These are phyloP conservation scores for Aphanocladium album DNA, from an alignment of 2,329 filamentous ascomycete species.

Conservation along the genomic window DNA sequence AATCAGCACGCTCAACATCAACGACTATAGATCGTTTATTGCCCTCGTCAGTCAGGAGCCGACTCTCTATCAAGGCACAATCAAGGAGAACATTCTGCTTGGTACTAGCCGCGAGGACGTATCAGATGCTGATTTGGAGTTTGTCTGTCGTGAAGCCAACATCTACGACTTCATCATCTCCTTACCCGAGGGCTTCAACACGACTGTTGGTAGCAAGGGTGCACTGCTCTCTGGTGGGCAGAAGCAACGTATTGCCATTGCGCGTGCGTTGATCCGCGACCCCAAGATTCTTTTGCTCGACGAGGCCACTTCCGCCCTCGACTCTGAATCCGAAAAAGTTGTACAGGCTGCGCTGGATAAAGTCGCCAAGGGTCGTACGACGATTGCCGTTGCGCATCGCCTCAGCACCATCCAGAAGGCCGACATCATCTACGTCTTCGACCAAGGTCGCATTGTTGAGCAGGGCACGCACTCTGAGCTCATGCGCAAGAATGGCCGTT, in stretches of 20 bases:
- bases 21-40: conserved; percentile 57
- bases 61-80: conserved; percentile 62
- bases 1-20: conserved; percentile 54
- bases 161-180: conserved; percentile 67
- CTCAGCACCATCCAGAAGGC: conserved; percentile 74
- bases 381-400: conserved; percentile 72
- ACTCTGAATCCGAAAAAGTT: conserved; percentile 57
- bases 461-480: conserved; percentile 49
- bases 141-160: conserved; percentile 56
- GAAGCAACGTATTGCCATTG: conserved; percentile 65
- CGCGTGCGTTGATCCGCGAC: conserved; percentile 61
- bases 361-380: conserved; percentile 56
- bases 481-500: conserved; percentile 40
- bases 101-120: conserved; percentile 54
- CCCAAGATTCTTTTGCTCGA: conserved; percentile 65
- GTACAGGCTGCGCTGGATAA: conserved; percentile 64
- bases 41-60: conserved; percentile 73
- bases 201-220: conserved; percentile 61
- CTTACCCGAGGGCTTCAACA: conserved; percentile 63
- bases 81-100: conserved; percentile 65
- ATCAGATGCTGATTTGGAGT: conserved; percentile 46
- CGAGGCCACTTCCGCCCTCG: conserved; percentile 67
- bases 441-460: conserved; percentile 54
- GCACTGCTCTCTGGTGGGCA: conserved; percentile 66
- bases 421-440: conserved; percentile 75